These are phyloP conservation scores for Scheffersomyces insectosa DNA, from an alignment of 1,139 yeast genomes.

Conservation along the genomic window DNA sequence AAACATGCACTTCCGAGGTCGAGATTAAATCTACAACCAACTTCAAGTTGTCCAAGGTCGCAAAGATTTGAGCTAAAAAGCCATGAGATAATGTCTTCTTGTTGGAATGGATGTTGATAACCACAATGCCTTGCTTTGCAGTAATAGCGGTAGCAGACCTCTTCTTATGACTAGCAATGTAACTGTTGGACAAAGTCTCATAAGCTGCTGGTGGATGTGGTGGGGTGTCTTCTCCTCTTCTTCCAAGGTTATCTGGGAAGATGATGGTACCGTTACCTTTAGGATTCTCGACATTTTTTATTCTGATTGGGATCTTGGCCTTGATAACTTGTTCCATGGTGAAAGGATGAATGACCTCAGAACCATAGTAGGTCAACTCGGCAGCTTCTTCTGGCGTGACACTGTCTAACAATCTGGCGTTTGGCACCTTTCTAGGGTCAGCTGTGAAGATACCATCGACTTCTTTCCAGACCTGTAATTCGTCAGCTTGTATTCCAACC, in stretches of 20 bases:
- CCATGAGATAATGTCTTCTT: slow-evolving; percentile 93
- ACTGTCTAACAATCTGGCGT: slow-evolving; percentile 78
- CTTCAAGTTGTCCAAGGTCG: slow-evolving; percentile 79
- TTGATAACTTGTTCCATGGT: slow-evolving; percentile 98
- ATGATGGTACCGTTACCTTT: slow-evolving; percentile 87
- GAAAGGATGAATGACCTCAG: slow-evolving; percentile 97
- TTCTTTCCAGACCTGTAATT: slow-evolving; percentile 96
- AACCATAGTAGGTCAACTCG: slow-evolving; percentile 94
- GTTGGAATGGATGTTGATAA: slow-evolving; percentile 89
- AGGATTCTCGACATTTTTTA: slow-evolving; percentile 94
- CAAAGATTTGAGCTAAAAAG: slow-evolving; percentile 85
- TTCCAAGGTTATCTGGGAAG: slow-evolving; percentile 84
- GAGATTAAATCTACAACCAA: slow-evolving; percentile 94
- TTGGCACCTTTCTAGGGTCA: slow-evolving; percentile 93
- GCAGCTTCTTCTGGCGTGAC: slow-evolving; percentile 99
- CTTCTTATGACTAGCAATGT: slow-evolving; percentile 51
- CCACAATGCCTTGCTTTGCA: slow-evolving; percentile 89
- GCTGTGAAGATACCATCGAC: slow-evolving; percentile 99
- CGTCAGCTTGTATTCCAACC: slow-evolving; percentile 89
- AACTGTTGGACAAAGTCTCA: slow-evolving; percentile 48
- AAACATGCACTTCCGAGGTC: slow-evolving; percentile 95
- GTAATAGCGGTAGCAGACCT: slow-evolving; percentile 97
- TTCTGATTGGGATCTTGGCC: slow-evolving; percentile 94
- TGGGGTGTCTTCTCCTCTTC: slow-evolving; percentile 86
- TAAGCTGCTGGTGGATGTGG: slow-evolving; percentile 91